Base-by-base conservation (phyloP, 148 eudicot genomes). In the Silene latifolia region DNA sequence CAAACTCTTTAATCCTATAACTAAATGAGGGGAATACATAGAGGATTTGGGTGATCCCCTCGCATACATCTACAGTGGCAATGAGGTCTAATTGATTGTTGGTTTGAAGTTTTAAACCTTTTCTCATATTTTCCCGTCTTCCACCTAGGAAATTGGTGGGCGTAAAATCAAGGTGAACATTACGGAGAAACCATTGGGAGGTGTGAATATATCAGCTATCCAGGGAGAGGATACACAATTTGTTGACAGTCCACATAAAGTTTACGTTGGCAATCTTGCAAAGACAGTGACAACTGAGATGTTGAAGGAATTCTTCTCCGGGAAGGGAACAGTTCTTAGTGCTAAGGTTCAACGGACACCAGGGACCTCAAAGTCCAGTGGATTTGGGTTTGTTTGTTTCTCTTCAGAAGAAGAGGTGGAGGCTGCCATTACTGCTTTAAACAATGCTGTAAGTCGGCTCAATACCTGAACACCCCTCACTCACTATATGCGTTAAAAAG, bases 371-470 rank as follows among this genome's bases (percentile, higher is more conserved):
- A 91, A 94, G 82, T 88, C 98, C 24, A 87, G 83, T 72, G 92
- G 96, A 48, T 94, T 74, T 78, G 98, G 98, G 23, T 94, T 94
- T 73, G 98, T 94, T 75, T 39, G 93, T 27, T 90, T 94, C 85
- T 87, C 96, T 67, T 91, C 98, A 7, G 96, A 91, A n/a, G 97
- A 90, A 68, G 98, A 88, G 59, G 96, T 85, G 13, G 93, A 94
- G 63, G 88, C 89, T 79, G 97, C 89, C 66, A 87, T 94, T 71
- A 77, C 89, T 59, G 86, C 93, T 72, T 76, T 90, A 65, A 92
- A 94, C 76, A 88, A 94, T 74, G 81, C 89, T 69, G 98, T 94
- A 86, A 86, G 92, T 65, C 58, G 23, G 23, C 47, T 59, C 23
- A 10, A 19, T 27, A 3, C 12, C 59, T 35, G 14, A 23, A 4